phyloP scores from a whole-genome alignment of 768 basidiomycete genomes.

The Suillus hirtellus region DNA sequence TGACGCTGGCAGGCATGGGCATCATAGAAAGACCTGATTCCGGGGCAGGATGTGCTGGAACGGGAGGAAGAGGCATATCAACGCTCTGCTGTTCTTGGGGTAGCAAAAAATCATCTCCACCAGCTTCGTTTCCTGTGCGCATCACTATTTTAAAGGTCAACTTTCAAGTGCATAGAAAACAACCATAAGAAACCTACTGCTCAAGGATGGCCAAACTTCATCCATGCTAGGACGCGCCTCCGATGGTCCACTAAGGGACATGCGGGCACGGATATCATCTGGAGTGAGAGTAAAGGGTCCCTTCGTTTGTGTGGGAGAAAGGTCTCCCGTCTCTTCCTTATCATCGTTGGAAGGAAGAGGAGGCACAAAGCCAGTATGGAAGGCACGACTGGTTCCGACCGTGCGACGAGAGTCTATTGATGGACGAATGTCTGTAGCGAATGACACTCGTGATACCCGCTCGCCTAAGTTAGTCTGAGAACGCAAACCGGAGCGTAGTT shows the following conservation, averaged over 20 bases:
- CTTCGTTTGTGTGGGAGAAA: slow-evolving; percentile 46
- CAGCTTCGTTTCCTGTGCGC: slow-evolving; percentile 53
- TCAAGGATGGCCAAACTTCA: slow-evolving; percentile 69
- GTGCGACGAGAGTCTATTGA: slow-evolving; percentile 45
- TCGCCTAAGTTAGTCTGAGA: slow-evolving; percentile 46
- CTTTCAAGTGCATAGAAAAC: slow-evolving; percentile 3
- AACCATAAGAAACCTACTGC: slow-evolving; percentile 43
- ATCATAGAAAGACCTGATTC: slow-evolving; percentile 43
- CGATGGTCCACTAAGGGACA: slow-evolving; percentile 37
- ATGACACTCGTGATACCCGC: slow-evolving; percentile 64
- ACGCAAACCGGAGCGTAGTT: slow-evolving; percentile 56
- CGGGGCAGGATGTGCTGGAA: slow-evolving; percentile 31
- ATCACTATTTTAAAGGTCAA: slow-evolving; percentile 52
- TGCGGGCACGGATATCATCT: slow-evolving; percentile 62
- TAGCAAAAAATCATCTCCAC: slow-evolving; percentile 48
- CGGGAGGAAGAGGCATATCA: slow-evolving; percentile 35
- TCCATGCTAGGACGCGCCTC: slow-evolving; percentile 44
- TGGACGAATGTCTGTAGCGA: slow-evolving; percentile 60
- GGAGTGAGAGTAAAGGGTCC: slow-evolving; percentile 48
- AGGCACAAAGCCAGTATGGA: slow-evolving; percentile 40
- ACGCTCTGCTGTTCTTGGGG: slow-evolving; percentile 23
- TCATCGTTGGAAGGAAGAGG: slow-evolving; percentile 41
- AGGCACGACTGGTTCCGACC: slow-evolving; percentile 40
- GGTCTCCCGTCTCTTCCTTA: slow-evolving; percentile 24
- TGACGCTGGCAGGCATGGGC: slow-evolving; percentile 40